Base-by-base conservation (phyloP, 768 basidiomycete genomes). In the Boletus reticuloceps region DNA sequence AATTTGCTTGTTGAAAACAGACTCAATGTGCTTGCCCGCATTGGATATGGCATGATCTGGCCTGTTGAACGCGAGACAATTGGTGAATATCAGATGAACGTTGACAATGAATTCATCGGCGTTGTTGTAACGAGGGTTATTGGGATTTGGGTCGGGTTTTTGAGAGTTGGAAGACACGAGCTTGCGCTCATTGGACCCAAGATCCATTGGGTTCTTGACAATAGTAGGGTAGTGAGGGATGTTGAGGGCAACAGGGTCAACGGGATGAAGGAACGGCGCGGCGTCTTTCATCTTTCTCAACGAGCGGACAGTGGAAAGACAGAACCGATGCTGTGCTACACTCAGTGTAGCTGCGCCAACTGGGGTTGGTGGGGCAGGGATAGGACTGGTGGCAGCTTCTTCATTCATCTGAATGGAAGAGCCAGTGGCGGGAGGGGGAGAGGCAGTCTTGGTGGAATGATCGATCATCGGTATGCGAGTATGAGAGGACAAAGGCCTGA, bases 121-220 rank as follows among this genome's bases (percentile, higher is more conserved):
- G 54, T 70, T 84, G 48, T 73, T 60, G 65, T 98, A 98, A 25
- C 87, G 86, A n/a, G 88, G 88, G 57, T 89, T 89, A 52, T 75
- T 71, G 5, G 77, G 73, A 65, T 87, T 89, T 27, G 78, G 71
- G 56, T 91, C 91, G 14, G 84, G 89, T 66, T 91, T 94, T 50
- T 75, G 63, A 3, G 89, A 86, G 64, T 92, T 95, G 14, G 91
- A 91, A 1, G 88, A 83, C 34, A 62, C 64, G 41, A 98, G 78
- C 74, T 98, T 97, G 64, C 83, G 83, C 73, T 98, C 96, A 55
- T 98, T 83, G 42, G 96, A 97, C 4, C 85, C 80, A 44, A 99
- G 81, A 69, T 98, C 97, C 92, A 98, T 98, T 0, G 97, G 97
- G 27, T 80, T 82, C 66, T 86, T 91, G 73, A 99, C 83, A 67